A percentile compares a stretch with the other conserved stretches of the same genome.
Evolutionary conservation across 2,329 filamentous ascomycete species (phyloP).

Genomic region (Passalora sequoiae): DNA sequence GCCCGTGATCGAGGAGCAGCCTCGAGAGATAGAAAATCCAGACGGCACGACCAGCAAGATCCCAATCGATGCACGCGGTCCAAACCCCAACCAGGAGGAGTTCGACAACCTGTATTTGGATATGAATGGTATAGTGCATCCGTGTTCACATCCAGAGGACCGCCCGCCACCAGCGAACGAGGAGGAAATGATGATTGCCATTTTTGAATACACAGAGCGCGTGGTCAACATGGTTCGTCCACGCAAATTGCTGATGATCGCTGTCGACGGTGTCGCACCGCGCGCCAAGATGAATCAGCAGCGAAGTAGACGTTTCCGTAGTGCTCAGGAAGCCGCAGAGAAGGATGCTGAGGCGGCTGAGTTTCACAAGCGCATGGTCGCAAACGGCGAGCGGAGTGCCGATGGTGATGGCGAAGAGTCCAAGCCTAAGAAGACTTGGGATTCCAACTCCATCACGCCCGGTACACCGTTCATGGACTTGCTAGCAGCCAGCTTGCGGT

Average conservation of each 20-base stretch:
- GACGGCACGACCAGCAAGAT: constrained; percentile 73
- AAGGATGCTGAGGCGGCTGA: constrained; percentile 89
- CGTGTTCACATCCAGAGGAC: constrained; percentile 95
- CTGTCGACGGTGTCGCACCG: constrained; percentile 94
- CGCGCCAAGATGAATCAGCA: constrained; percentile 99
- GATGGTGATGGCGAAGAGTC: constrained; percentile 30
- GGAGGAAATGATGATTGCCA: constrained; percentile 98
- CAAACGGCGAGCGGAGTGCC: constrained; percentile 46
- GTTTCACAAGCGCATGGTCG: constrained; percentile 75
- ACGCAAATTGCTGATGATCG: constrained; percentile 93
- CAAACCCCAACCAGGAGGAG: constrained; percentile 96
- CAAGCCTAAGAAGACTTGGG: constrained; percentile 84
- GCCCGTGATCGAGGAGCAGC: constrained; percentile 78
- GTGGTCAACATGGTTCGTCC: constrained; percentile 98
- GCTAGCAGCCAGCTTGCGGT: constrained; percentile 79
- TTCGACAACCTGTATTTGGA: constrained; percentile 97
- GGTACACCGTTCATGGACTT: constrained; percentile 99
- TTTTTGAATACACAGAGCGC: constrained; percentile 97
- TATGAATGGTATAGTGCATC: constrained; percentile 99
- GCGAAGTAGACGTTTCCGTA: constrained; percentile 88
- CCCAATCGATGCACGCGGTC: constrained; percentile 74
- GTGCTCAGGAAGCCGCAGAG: constrained; percentile 88
- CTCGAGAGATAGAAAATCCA: constrained; percentile 70
- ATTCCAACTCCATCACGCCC: constrained; percentile 82
- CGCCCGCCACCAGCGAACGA: constrained; percentile 84